phyloP scores from a whole-genome alignment of 2,329 filamentous ascomycete species.

The Colletotrichum sp. region DNA sequence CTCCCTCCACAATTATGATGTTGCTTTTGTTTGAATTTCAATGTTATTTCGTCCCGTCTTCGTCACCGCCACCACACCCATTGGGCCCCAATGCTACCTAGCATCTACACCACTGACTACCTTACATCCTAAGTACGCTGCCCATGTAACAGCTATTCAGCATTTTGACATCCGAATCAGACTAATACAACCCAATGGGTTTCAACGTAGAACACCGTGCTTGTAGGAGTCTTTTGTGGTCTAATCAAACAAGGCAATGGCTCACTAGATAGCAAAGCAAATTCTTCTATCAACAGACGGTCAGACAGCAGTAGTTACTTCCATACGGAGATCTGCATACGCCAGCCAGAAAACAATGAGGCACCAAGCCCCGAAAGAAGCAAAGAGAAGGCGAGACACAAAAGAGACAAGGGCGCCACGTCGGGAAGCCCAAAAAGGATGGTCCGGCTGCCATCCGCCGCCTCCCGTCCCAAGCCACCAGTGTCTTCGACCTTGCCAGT shows the following conservation, averaged over 20 bases:
- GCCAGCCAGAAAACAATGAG: neutral
- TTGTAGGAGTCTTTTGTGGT: neutral
- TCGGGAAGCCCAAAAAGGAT: slow-evolving; percentile 3
- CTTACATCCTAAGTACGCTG: neutral
- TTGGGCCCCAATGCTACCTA: neutral
- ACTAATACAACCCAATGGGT: neutral
- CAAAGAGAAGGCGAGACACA: neutral
- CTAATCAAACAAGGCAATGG: neutral
- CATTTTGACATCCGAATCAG: neutral
- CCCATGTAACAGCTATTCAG: neutral
- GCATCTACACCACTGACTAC: neutral
- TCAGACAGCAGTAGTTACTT: neutral
- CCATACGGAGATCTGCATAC: neutral
- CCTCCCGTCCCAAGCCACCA: neutral
- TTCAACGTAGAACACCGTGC: neutral
- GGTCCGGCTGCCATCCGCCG: neutral
- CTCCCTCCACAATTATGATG: neutral
- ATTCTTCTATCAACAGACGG: neutral
- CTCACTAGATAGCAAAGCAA: neutral
- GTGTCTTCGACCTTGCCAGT: neutral
- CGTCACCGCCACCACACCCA: neutral
- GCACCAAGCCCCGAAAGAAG: neutral
- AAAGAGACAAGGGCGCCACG: neutral
- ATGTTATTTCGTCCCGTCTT: neutral
- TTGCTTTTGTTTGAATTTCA: neutral